Conservation (phyloP, 169 alveolate species). For the Besnoitia besnoiti region DNA sequence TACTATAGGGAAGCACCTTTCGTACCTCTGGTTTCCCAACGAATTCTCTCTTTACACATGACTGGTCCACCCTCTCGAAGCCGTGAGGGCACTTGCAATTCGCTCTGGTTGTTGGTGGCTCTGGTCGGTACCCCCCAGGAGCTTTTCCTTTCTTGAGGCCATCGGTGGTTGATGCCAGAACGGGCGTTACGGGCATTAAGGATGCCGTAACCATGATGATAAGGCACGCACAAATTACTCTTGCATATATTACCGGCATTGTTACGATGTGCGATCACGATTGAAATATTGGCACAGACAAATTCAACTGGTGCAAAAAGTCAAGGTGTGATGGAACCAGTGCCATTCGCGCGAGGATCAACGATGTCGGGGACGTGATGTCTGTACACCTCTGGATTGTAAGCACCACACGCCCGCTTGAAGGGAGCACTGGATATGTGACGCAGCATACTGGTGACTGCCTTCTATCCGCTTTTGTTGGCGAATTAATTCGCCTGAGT, state of each 20-base stretch:
- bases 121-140: neutral
- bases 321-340: conserved; percentile 2
- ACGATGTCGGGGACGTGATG: too few relatives aligned
- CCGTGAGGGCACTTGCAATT: neutral
- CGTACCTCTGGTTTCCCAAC: conserved; percentile 7
- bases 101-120: neutral
- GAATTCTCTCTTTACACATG: neutral
- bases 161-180: neutral
- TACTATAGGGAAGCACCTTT: neutral
- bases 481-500: too few relatives aligned
- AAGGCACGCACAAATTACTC: neutral
- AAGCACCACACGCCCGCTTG: too few relatives aligned
- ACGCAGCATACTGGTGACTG: too few relatives aligned
- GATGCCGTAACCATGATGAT: neutral
- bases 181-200: neutral
- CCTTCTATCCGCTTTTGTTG: too few relatives aligned
- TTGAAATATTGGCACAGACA: neutral
- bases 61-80: neutral
- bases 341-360: too few relatives aligned
- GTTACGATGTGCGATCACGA: neutral
- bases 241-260: neutral
- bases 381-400: too few relatives aligned
- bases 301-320: neutral
- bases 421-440: too few relatives aligned
- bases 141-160: neutral